Evolutionary conservation across 1,284 basidiomycete genomes (phyloP), one percentile per base, ranked within the genome.

Genomic region (Marasmius oreades): DNA sequence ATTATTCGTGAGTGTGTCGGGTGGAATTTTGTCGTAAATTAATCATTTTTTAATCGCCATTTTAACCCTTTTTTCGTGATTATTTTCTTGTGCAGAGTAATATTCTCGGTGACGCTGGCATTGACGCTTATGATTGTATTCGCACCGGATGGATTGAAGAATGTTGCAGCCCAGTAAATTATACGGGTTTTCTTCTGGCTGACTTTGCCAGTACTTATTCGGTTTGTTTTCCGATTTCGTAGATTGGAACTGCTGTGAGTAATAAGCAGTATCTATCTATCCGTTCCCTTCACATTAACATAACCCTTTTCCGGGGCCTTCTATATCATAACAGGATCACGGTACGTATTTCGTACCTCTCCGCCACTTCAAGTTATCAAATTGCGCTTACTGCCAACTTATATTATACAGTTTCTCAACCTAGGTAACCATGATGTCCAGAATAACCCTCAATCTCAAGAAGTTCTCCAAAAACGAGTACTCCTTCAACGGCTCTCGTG

Each of bases 221-320:
- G 11, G 12, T 31, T 18, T 39, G 23, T 50, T 23, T 47, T 53
- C 53, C 26, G 47, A n/a, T 46, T 33, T 18, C n/a, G n/a, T 55
- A 81, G 78, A 62, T 71, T 77, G 16, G 78, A 81, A 62, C 76
- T 80, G 53, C 66, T 81, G 80, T 82, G 64, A 69, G 78, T 69
- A 34, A 31, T 31, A 4, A 31, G 5, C n/a, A n/a, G n/a, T n/a
- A n/a, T n/a, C n/a, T n/a, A n/a, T n/a, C n/a, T n/a, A n/a, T n/a
- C n/a, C n/a, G n/a, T n/a, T n/a, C n/a, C n/a, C n/a, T n/a, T n/a
- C n/a, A n/a, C n/a, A n/a, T n/a, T n/a, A n/a, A n/a, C n/a, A n/a
- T n/a, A n/a, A n/a, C n/a, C n/a, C n/a, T n/a, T n/a, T n/a, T n/a
- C n/a, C n/a, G n/a, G n/a, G n/a, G n/a, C 54, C 39, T 47, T 46